Evolutionary conservation across 139 green algal genomes (phyloP).

Genomic region (Chlamydomonas sphaeroides): DNA sequence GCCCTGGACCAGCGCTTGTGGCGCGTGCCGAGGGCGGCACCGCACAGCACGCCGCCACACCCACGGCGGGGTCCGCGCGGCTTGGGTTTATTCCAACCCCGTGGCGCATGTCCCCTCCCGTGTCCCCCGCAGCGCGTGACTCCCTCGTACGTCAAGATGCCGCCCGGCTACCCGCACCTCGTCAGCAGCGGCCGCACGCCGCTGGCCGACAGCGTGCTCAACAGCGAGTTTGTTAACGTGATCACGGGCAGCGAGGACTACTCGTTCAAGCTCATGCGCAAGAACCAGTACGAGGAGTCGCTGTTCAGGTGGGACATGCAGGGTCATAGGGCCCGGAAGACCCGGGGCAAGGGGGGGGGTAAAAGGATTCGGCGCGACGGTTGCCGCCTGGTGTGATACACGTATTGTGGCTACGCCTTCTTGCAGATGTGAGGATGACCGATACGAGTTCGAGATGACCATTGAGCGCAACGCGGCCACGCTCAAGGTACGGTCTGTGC

Average conservation of each 20-base stretch:
- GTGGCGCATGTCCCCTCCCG: too few relatives aligned
- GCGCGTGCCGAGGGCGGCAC: too few relatives aligned
- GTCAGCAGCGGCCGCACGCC: constrained; percentile 58
- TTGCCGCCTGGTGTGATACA: too few relatives aligned
- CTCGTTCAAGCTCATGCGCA: constrained; percentile 92
- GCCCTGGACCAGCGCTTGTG: too few relatives aligned
- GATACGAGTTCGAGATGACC: constrained; percentile 97
- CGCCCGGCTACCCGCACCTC: constrained; percentile 80
- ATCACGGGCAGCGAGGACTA: constrained; percentile 92
- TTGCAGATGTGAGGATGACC: constrained; percentile 93
- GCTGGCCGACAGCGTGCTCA: constrained; percentile 77
- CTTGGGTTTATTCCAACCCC: too few relatives aligned
- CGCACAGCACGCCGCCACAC: too few relatives aligned
- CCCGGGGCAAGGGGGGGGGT: too few relatives aligned
- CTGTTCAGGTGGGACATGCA: constrained; percentile 71
- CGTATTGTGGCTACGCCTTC: too few relatives aligned
- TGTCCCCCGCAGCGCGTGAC: constrained; percentile 75
- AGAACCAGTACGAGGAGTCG: constrained; percentile 96
- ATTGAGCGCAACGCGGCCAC: constrained; percentile 86
- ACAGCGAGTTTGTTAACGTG: constrained; percentile 94
- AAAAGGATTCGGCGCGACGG: too few relatives aligned
- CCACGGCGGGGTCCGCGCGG: too few relatives aligned
- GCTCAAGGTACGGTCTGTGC: constrained; percentile 64
- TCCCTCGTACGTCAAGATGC: constrained; percentile 94
- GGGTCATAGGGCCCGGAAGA: too few relatives aligned